Conservation (phyloP, 441 rosid species). For the Dalechampia spathulata region DNA sequence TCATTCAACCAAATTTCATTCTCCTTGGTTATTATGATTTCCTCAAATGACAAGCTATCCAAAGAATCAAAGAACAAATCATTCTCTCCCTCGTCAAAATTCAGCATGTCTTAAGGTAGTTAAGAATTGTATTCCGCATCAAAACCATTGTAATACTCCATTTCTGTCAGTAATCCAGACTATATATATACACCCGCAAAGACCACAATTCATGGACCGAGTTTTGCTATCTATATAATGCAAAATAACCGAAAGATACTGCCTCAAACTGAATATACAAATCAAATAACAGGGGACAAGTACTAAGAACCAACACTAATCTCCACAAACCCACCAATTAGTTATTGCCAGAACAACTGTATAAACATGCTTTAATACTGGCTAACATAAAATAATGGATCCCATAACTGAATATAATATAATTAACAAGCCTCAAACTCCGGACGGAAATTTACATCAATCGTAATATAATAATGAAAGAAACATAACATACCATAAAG, state of each 20-base stretch:
- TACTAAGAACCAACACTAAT: constrained; percentile 36
- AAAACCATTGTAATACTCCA: constrained; percentile 19
- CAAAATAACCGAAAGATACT: constrained; percentile 9
- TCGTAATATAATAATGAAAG: constrained; percentile 16
- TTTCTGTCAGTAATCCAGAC: constrained; percentile 17
- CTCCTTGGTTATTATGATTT: constrained; percentile 19
- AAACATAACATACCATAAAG: constrained; percentile 25
- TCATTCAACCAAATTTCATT: constrained; percentile 56
- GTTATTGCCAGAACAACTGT: constrained; percentile 10
- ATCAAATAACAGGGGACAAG: constrained; percentile 22
- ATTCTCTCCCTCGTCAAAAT: constrained; percentile 30
- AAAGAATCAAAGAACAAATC: constrained; percentile 60
- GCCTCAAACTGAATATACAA: constrained; percentile 13
- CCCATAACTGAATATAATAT: constrained; percentile 16
- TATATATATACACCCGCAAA: constrained; percentile 29
- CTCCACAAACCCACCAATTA: constrained; percentile 19
- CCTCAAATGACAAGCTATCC: constrained; percentile 40
- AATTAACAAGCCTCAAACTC: constrained; percentile 6
- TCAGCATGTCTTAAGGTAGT: constrained; percentile 45
- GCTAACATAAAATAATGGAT: constrained; percentile 9
- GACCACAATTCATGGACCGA: constrained; percentile 41
- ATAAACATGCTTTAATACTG: constrained; percentile 18
- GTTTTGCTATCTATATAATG: constrained; percentile 20
- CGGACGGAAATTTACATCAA: constrained; percentile 23
- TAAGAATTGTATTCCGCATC: constrained; percentile 25